phyloP scores from a whole-genome alignment of 768 basidiomycete species.

The Hericium alpestre region DNA sequence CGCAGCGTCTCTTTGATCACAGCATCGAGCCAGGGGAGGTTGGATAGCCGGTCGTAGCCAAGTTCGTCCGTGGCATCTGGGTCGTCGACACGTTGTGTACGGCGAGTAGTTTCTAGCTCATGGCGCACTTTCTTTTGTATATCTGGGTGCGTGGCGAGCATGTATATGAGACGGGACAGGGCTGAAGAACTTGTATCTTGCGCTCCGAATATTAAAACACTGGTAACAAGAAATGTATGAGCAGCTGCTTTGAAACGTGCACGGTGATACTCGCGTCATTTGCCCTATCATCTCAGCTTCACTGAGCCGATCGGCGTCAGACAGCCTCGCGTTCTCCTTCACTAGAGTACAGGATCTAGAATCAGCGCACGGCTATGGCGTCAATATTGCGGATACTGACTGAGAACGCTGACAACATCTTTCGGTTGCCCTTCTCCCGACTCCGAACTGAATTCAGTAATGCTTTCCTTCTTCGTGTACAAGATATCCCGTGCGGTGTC shows the following conservation, averaged over 20 bases:
- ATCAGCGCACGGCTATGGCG: background rate
- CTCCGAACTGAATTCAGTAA: constrained; percentile 1
- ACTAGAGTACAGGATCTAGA: constrained; percentile 15
- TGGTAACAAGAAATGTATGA: background rate
- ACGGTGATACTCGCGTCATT: constrained; percentile 16
- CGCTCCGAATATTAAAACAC: background rate
- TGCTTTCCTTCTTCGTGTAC: constrained; percentile 18
- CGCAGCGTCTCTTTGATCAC: constrained; percentile 17
- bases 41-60: constrained; percentile 16
- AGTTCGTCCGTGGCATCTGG: constrained; percentile 10
- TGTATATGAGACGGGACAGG: constrained; percentile 18
- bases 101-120: constrained; percentile 14
- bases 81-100: background rate
- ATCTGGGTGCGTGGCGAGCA: constrained; percentile 17
- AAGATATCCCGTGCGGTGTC: constrained; percentile 18
- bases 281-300: constrained; percentile 28
- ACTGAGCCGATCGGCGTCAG: constrained; percentile 20
- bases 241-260: background rate
- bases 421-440: background rate
- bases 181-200: constrained; percentile 21
- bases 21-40: constrained; percentile 21
- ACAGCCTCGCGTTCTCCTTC: constrained; percentile 21
- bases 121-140: constrained; percentile 18
- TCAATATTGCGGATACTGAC: background rate
- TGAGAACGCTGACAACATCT: background rate